phyloP scores from a whole-genome alignment of 1,284 basidiomycete genomes.

The Fomes fomentarius region DNA sequence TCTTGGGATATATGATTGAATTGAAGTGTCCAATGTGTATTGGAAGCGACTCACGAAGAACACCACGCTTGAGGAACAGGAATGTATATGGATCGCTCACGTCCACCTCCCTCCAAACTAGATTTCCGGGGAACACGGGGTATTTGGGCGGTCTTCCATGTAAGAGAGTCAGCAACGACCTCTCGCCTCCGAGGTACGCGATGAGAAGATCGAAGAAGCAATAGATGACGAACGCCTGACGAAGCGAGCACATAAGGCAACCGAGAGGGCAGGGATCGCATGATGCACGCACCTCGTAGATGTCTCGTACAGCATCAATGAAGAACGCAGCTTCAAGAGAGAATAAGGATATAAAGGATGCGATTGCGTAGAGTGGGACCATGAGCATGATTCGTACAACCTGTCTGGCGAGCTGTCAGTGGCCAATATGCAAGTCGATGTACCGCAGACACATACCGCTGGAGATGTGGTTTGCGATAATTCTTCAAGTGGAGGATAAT shows the following conservation, averaged over 20 bases:
- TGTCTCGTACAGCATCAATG: conserved; percentile 92
- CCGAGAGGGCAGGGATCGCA: not conserved
- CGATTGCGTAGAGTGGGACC: conserved; percentile 93
- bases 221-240: conserved; percentile 94
- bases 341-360: conserved; percentile 92
- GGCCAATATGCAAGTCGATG: no score
- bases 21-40: no score
- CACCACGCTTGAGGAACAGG: conserved; percentile 92
- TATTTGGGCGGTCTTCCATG: conserved; percentile 89
- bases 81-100: conserved; percentile 94
- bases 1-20: no score
- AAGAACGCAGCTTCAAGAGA: conserved; percentile 95
- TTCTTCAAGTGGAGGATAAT: conserved; percentile 91
- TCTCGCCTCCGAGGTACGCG: conserved; percentile 91
- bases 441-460: conserved; percentile 55
- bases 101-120: conserved; percentile 82
- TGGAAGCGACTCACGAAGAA: conserved; percentile 90
- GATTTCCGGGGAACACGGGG: conserved; percentile 83
- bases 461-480: conserved; percentile 83
- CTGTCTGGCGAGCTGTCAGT: conserved; percentile 57
- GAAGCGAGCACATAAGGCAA: not conserved
- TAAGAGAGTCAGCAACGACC: conserved; percentile 88
- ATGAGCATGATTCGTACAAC: conserved; percentile 97
- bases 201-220: conserved; percentile 86
- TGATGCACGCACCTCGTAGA: conserved; percentile 81